These are phyloP conservation scores for Blastocladiella emersonii DNA, from an alignment of 371 early-diverging fungal species.

Conservation along the genomic window DNA sequence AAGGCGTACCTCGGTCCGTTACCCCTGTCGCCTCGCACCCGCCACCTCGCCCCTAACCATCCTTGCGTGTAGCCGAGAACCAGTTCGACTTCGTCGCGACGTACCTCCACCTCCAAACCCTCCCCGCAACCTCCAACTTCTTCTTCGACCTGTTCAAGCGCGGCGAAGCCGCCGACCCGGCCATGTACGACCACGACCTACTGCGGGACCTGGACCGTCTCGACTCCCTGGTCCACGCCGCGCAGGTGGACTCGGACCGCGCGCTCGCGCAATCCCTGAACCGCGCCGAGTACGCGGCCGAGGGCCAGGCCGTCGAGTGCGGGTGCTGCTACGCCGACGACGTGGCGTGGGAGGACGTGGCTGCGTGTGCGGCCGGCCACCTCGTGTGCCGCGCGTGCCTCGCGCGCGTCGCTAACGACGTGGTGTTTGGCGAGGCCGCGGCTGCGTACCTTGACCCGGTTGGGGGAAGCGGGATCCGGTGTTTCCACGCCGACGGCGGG, in stretches of 20 bases:
- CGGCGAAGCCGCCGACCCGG: neutral
- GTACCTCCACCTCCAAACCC: slow-evolving; percentile 18
- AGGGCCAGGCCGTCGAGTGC: slow-evolving; percentile 4
- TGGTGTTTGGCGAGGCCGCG: slow-evolving; percentile 13
- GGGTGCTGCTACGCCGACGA: slow-evolving; percentile 10
- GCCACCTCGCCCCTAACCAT: neutral
- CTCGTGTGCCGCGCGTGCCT: slow-evolving; percentile 11
- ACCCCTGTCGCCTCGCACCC: neutral
- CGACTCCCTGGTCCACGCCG: neutral
- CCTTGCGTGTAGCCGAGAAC: slow-evolving; percentile 30
- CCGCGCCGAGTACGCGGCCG: neutral
- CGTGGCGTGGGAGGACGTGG: slow-evolving; percentile 8
- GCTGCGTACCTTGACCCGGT: neutral
- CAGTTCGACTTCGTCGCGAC: slow-evolving; percentile 33
- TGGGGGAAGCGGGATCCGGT: slow-evolving; percentile 1
- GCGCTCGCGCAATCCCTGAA: neutral
- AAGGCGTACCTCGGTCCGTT: slow-evolving; percentile 28
- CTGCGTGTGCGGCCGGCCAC: slow-evolving; percentile 6
- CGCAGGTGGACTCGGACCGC: neutral
- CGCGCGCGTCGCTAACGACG: slow-evolving; percentile 3
- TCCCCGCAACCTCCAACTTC: neutral
- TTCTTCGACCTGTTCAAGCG: neutral
- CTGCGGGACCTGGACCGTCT: slow-evolving; percentile 3
- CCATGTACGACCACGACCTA: neutral
- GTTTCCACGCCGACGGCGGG: slow-evolving; percentile 6